Percentiles rank a stretch among this genome's conserved stretches.
Evolutionary conservation across 495 filamentous ascomycete species (phyloP).

Genomic region (Talaromyces trachyspermus): DNA sequence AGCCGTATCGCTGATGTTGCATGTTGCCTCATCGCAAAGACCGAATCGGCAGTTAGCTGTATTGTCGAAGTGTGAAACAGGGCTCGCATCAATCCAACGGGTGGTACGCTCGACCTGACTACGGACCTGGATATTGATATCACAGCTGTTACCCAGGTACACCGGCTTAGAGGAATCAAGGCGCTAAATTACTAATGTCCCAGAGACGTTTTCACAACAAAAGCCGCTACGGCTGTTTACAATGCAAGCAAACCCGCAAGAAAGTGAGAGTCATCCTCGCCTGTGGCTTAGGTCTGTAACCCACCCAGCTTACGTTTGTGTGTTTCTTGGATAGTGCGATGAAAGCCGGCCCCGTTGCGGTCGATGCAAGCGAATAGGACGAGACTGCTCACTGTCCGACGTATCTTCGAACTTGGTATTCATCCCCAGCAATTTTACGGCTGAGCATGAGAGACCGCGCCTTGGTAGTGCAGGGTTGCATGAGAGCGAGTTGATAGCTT

Average conservation of each 20-base stretch:
- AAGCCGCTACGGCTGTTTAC: constrained; percentile 27
- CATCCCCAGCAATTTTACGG: not conserved
- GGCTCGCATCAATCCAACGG: too few species aligned
- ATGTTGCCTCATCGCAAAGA: too few species aligned
- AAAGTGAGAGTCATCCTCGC: constrained; percentile 5
- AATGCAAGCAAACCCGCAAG: constrained; percentile 24
- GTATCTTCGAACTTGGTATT: constrained; percentile 1
- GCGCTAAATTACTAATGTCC: constrained; percentile 21
- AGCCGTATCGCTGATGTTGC: too few species aligned
- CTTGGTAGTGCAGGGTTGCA: too few species aligned
- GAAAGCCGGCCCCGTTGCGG: constrained; percentile 1
- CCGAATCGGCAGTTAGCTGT: too few species aligned
- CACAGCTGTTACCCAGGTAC: too few species aligned
- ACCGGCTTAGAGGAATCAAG: not conserved
- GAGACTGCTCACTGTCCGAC: not conserved
- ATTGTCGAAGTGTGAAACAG: too few species aligned
- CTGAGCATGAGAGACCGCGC: not conserved
- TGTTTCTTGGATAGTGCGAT: constrained; percentile 1
- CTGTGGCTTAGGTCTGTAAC: not conserved
- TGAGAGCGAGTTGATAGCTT: not conserved
- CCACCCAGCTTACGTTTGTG: not conserved
- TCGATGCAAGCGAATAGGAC: constrained; percentile 1
- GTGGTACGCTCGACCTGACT: too few species aligned
- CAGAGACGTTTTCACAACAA: constrained; percentile 28
- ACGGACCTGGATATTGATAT: too few species aligned